Base-by-base conservation (phyloP, 371 early-diverging fungal species). In the Mortierella sp. region DNA sequence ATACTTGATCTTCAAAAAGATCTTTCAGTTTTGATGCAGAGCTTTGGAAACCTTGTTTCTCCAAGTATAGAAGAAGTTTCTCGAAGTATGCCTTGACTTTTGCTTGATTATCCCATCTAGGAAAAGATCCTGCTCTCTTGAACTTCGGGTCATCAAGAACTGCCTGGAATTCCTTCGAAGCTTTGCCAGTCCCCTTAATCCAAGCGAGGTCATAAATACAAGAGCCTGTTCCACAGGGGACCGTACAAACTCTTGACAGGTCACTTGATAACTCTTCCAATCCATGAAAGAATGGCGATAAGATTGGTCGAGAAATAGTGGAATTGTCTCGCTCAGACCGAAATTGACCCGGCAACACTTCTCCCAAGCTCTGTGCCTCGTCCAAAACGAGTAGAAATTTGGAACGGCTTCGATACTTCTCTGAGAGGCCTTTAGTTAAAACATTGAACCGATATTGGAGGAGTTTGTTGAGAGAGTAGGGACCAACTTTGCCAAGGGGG, bases 371-470 rank as follows among this genome's bases (percentile, higher is more conserved):
- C 22, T 75, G 69, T 17, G 61, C 51, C 60, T 68, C 75, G 34
- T 75, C 69, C 47, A 75, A 47, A 60, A 75, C 28, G 32, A 75
- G 17, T 9, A 75, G 37, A 28, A 75, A 75, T 31, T 68, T 75
- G 59, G 62, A 42, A 31, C 35, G 35, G 22, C 32, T 3, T 29
- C 35, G 63, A 63, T 56, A 58, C 34, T 9, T 42, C 22, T 28
- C 64, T 62, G 54, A 29, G 34, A 29, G 23, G 35, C 1, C 55
- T 45, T 37, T n/a, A 37, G 12, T 35, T 17, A 63, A 26, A 12
- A 35, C 28, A 1, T 32, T n/a, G 68, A 51, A 61, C 42, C 23
- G 35, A 8, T 37, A 29, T 55, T 68, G 68, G n/a, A 66, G 54
- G 28, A 42, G 13, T 35, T 17, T 54, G 23, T 2, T 45, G 34